Evolutionary conservation across 768 basidiomycete species (phyloP).

Genomic region (Coprinopsis strossmayeri): DNA sequence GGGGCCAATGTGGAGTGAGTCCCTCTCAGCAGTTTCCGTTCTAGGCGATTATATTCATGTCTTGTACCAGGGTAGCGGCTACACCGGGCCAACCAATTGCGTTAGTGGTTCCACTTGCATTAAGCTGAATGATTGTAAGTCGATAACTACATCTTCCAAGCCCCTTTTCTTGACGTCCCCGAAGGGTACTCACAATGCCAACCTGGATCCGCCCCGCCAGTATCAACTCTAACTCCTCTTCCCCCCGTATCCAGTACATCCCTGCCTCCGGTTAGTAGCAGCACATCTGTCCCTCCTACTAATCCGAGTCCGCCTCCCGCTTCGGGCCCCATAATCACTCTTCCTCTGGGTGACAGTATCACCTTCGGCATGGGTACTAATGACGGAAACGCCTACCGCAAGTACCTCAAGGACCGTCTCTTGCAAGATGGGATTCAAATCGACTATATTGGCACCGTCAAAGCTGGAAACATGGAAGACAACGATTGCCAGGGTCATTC

Average conservation of each 20-base stretch:
- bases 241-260: conserved; percentile 2
- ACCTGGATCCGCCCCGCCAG: conserved; percentile 14
- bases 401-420: conserved; percentile 7
- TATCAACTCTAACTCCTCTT: conserved; percentile 8
- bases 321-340: conserved; percentile 2
- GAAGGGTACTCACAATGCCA: conserved; percentile 23
- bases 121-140: conserved; percentile 12
- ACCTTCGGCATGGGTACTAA: conserved; percentile 7
- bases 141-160: background rate
- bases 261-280: background rate
- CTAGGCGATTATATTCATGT: too few species aligned
- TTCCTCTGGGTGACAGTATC: conserved; percentile 10
- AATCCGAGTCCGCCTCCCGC: conserved; percentile 9
- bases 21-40: too few species aligned
- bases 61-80: conserved; percentile 11
- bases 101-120: conserved; percentile 10
- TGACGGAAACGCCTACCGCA: conserved; percentile 10
- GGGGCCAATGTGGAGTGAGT: conserved; percentile 10
- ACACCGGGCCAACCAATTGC: conserved; percentile 9
- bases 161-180: background rate
- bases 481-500: conserved; percentile 6
- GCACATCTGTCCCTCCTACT: conserved; percentile 8
- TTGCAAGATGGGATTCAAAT: conserved; percentile 3
- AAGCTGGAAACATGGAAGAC: conserved; percentile 9
- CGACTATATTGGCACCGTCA: conserved; percentile 9